phyloP scores from a whole-genome alignment of 169 alveolate species.

The Cryptosporidium xiaoi region DNA sequence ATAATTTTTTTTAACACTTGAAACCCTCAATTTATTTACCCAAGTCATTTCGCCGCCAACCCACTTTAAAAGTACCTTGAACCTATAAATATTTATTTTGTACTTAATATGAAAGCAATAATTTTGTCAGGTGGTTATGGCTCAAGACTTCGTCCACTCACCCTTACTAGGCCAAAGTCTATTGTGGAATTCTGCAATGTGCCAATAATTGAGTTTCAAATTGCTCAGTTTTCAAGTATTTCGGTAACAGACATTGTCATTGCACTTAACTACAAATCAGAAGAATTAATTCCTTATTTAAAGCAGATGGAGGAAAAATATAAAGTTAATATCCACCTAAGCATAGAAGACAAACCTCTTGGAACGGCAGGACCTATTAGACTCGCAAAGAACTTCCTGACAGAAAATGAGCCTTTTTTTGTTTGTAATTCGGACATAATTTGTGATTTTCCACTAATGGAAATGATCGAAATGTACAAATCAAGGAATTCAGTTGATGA shows the following conservation, averaged over 20 bases:
- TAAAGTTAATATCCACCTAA: constrained; percentile 89
- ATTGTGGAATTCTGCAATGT: constrained; percentile 94
- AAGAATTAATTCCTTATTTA: constrained; percentile 83
- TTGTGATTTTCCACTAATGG: constrained; percentile 95
- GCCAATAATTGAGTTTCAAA: constrained; percentile 93
- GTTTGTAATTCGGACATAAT: constrained; percentile 96
- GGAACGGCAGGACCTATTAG: constrained; percentile 94
- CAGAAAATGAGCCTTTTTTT: constrained; percentile 87
- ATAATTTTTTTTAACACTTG: constrained; percentile 1
- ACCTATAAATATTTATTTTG: not conserved
- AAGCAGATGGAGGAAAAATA: constrained; percentile 85
- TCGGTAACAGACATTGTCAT: constrained; percentile 86
- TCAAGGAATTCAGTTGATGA: constrained; percentile 87
- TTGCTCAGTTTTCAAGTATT: constrained; percentile 65
- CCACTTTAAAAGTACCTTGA: not conserved
- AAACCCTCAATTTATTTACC: not conserved
- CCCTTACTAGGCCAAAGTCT: constrained; percentile 96
- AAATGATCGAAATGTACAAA: constrained; percentile 92
- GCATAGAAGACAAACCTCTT: constrained; percentile 95
- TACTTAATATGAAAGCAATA: constrained; percentile 92
- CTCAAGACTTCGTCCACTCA: constrained; percentile 97
- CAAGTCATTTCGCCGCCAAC: not conserved
- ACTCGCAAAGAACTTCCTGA: constrained; percentile 88
- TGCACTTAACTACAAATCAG: constrained; percentile 90
- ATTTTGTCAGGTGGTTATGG: constrained; percentile 99